A percentile compares a stretch with the other conserved stretches of the same genome.
Evolutionary conservation across 345 rosid species (phyloP).

Genomic region (Lepidium didymum): DNA sequence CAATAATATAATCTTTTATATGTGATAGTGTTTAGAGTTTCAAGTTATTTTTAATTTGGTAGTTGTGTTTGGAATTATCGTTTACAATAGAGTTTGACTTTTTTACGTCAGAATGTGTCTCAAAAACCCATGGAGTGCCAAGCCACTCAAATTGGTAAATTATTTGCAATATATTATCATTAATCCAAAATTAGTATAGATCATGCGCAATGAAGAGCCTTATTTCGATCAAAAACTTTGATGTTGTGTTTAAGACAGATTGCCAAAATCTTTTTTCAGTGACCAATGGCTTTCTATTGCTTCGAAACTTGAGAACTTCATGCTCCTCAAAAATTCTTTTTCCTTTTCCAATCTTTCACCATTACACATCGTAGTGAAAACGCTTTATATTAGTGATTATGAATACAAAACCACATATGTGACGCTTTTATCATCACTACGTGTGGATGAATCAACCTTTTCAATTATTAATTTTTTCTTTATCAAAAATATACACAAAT

Average conservation of each 20-base stretch:
- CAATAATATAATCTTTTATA: too few species aligned
- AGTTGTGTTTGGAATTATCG: not conserved
- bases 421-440: slow-evolving; percentile 18
- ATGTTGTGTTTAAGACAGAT: too few species aligned
- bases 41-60: not conserved
- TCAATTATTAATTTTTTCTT: not conserved
- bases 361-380: not conserved
- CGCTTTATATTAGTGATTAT: not conserved
- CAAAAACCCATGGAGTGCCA: not conserved
- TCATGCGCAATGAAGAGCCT: too few species aligned
- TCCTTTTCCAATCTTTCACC: too few species aligned
- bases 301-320: too few species aligned
- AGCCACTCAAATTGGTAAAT: not conserved
- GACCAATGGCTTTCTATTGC: too few species aligned
- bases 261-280: too few species aligned
- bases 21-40: too few species aligned
- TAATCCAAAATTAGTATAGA: too few species aligned
- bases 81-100: not conserved
- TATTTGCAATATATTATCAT: too few species aligned
- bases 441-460: slow-evolving; percentile 20
- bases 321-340: too few species aligned
- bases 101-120: not conserved
- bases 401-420: not conserved
- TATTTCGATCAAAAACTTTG: too few species aligned
- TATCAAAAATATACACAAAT: not conserved